Percentiles rank a stretch among this genome's conserved stretches.
phyloP scores from a whole-genome alignment of 2,329 filamentous ascomycete genomes.

The Curvularia eragrostidis region DNA sequence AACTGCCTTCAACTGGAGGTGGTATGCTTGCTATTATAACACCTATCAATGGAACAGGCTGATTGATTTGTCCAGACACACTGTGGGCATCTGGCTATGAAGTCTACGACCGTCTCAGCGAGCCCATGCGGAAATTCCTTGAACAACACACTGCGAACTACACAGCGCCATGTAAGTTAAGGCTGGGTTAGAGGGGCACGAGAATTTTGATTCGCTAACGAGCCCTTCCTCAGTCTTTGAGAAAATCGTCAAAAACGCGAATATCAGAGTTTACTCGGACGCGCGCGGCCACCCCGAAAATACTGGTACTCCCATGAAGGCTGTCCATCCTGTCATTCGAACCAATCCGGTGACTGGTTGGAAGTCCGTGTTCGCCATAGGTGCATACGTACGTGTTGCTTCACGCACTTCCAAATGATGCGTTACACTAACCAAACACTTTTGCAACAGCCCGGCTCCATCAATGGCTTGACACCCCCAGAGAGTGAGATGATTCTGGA shows the following conservation, averaged over 20 bases:
- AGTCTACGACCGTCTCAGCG: conserved; percentile 11
- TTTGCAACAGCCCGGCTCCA: conserved; percentile 3
- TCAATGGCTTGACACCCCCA: conserved; percentile 10
- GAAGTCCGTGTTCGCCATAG: conserved; percentile 58
- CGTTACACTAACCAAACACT: conserved; percentile 22
- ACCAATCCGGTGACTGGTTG: conserved; percentile 66
- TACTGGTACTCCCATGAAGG: conserved; percentile 54
- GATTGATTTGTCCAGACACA: background rate
- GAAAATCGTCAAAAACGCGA: conserved; percentile 10
- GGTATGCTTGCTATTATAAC: background rate
- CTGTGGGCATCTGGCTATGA: conserved; percentile 13
- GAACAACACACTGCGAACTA: conserved; percentile 11
- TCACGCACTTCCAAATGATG: conserved; percentile 32
- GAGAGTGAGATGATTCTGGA: conserved; percentile 11
- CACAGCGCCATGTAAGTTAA: conserved; percentile 10
- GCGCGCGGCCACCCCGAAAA: conserved; percentile 59
- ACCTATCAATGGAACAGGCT: background rate
- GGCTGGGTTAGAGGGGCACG: background rate
- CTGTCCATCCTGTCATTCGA: conserved; percentile 61
- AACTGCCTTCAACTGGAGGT: conserved; percentile 6
- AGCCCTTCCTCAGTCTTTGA: conserved; percentile 5
- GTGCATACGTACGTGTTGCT: conserved; percentile 27
- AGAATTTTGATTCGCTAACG: background rate
- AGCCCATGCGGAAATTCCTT: conserved; percentile 11
- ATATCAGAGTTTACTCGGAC: conserved; percentile 21